Evolutionary conservation across 441 rosid species (phyloP).

Genomic region (Metrosideros polymorpha): DNA sequence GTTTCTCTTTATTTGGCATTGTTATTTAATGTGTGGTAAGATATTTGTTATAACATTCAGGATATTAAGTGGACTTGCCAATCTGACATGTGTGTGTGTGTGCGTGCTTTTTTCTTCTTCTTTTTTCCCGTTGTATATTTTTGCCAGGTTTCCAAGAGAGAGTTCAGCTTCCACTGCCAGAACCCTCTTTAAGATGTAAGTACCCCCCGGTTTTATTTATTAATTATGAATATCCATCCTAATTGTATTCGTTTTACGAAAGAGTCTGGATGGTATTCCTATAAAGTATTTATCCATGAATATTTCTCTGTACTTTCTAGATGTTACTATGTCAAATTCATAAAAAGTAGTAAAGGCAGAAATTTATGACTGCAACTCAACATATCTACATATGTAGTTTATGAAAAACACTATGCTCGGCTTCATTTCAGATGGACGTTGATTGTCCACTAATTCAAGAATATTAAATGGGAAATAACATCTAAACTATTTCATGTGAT

Average conservation of each 20-base stretch:
- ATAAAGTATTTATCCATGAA: neutral
- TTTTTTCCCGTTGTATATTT: neutral
- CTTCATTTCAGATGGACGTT: neutral
- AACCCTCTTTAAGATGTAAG: constrained; percentile 52
- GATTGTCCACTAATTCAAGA: neutral
- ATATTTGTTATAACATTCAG: neutral
- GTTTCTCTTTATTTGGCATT: neutral
- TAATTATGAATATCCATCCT: neutral
- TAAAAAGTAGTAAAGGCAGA: no score
- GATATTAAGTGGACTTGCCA: no score
- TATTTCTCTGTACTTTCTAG: neutral
- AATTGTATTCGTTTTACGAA: neutral
- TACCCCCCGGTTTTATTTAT: neutral
- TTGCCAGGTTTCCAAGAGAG: constrained; percentile 43
- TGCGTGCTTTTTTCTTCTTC: neutral
- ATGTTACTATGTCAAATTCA: neutral
- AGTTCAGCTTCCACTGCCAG: constrained; percentile 43
- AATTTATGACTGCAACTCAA: neutral
- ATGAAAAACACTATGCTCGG: neutral
- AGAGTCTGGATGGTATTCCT: neutral
- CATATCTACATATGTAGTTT: neutral
- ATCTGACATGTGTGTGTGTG: no score
- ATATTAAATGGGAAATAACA: neutral
- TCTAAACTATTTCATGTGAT: neutral
- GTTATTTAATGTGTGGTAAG: neutral